Conservation (phyloP, 2,329 filamentous ascomycete species). For the Ophiostoma australiae region DNA sequence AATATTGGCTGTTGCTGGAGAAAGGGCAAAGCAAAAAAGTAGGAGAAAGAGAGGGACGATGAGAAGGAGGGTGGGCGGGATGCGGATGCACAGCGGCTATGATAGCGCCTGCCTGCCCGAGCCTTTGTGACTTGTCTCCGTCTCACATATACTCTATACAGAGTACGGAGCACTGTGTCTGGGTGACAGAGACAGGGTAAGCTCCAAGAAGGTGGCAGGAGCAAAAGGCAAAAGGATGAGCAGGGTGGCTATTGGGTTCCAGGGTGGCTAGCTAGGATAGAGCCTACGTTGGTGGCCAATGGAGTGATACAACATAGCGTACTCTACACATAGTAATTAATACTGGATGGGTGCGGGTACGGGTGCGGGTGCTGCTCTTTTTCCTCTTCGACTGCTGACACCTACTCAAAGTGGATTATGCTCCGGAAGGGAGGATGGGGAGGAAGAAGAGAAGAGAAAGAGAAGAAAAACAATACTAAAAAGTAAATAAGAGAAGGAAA, state of each 20-base stretch:
- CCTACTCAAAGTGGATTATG: conserved; percentile 10
- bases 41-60: too few relatives aligned
- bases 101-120: conserved; percentile 1
- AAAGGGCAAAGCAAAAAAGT: neutral
- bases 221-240: neutral
- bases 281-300: neutral
- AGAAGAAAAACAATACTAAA: neutral
- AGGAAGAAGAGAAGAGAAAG: neutral
- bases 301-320: neutral
- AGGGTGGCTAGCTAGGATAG: neutral
- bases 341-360: neutral
- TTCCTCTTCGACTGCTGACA: conserved; percentile 6
- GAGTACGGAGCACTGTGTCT: neutral
- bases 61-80: neutral
- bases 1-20: neutral
- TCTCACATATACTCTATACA: too few relatives aligned
- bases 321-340: neutral
- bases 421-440: conserved; percentile 10
- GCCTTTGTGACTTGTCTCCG: conserved; percentile 1
- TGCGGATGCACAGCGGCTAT: conserved; percentile 12
- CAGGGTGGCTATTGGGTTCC: neutral
- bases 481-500: conserved; percentile 5
- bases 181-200: too few relatives aligned
- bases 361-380: conserved; percentile 10
- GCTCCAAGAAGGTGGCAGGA: too few relatives aligned